Conservation (phyloP, 2,329 filamentous ascomycete genomes). For the Grosmannia penicillata region DNA sequence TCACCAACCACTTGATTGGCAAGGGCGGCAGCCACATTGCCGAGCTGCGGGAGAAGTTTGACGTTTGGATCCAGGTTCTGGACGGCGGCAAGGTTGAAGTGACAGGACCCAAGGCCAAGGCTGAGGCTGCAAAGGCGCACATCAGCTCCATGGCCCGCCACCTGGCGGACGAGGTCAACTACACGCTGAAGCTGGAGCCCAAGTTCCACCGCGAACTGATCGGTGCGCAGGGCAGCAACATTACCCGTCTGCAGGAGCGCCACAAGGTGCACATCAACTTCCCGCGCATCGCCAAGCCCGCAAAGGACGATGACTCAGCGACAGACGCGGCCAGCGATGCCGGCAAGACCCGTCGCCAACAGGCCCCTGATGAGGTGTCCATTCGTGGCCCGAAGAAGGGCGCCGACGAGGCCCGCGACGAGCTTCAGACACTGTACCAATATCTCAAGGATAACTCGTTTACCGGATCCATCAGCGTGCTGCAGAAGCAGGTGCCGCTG, state of each 20-base stretch:
- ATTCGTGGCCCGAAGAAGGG: slow-evolving; percentile 86
- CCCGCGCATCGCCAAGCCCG: slow-evolving; percentile 51
- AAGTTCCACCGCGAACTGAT: slow-evolving; percentile 93
- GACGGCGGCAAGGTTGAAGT: slow-evolving; percentile 92
- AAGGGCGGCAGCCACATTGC: slow-evolving; percentile 53
- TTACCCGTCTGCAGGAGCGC: slow-evolving; percentile 81
- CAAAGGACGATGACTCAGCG: slow-evolving; percentile 54
- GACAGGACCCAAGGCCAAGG: slow-evolving; percentile 90
- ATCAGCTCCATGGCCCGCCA: slow-evolving; percentile 68
- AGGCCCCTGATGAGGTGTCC: slow-evolving; percentile 76
- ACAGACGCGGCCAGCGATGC: slow-evolving; percentile 55
- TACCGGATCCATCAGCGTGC: slow-evolving; percentile 65
- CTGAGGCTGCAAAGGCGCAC: slow-evolving; percentile 69
- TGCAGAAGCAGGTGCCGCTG: slow-evolving; percentile 84
- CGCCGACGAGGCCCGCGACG: slow-evolving; percentile 80
- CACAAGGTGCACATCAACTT: slow-evolving; percentile 96
- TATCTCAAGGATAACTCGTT: slow-evolving; percentile 82
- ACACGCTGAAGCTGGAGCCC: slow-evolving; percentile 77
- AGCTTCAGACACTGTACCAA: slow-evolving; percentile 76
- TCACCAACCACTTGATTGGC: slow-evolving; percentile 68
- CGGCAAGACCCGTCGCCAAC: slow-evolving; percentile 51
- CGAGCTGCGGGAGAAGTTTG: slow-evolving; percentile 50
- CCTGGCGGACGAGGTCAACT: slow-evolving; percentile 80
- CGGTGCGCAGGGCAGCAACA: slow-evolving; percentile 71
- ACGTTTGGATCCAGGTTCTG: slow-evolving; percentile 72